phyloP scores from a whole-genome alignment of 495 filamentous ascomycete genomes.

The Penicillium samsonianum region DNA sequence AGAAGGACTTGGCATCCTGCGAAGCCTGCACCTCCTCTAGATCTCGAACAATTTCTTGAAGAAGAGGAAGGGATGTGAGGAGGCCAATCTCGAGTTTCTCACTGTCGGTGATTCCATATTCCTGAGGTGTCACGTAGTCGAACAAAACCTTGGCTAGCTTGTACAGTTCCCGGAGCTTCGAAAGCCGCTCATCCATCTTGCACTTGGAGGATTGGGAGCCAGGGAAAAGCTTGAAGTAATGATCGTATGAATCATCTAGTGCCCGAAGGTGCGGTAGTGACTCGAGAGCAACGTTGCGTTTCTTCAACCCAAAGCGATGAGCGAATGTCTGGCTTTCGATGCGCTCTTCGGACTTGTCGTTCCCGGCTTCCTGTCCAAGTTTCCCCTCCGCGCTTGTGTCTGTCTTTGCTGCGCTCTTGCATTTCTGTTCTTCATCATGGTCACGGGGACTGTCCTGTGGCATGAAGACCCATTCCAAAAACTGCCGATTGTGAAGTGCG shows the following conservation, averaged over 20 bases:
- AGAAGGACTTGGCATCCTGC: slow-evolving; percentile 87
- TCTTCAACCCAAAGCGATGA: slow-evolving; percentile 52
- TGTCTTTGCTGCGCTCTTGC: slow-evolving; percentile 30
- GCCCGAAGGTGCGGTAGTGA: slow-evolving; percentile 47
- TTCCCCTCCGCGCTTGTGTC: slow-evolving; percentile 36
- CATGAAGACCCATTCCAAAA: slow-evolving; percentile 97
- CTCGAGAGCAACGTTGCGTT: slow-evolving; percentile 42
- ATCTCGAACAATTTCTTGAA: slow-evolving; percentile 94
- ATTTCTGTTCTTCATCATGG: slow-evolving; percentile 56
- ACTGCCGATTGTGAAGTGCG: slow-evolving; percentile 92
- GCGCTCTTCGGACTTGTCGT: slow-evolving; percentile 38
- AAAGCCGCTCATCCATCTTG: slow-evolving; percentile 80
- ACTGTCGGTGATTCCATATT: slow-evolving; percentile 90
- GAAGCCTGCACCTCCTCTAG: slow-evolving; percentile 97
- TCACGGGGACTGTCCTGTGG: slow-evolving; percentile 67
- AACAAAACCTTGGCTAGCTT: slow-evolving; percentile 91
- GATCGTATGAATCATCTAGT: slow-evolving; percentile 53
- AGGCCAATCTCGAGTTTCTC: slow-evolving; percentile 98
- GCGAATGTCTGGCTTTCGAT: slow-evolving; percentile 42
- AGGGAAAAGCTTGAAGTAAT: slow-evolving; percentile 86
- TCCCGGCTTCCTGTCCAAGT: slow-evolving; percentile 22
- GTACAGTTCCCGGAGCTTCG: slow-evolving; percentile 88
- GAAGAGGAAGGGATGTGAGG: slow-evolving; percentile 84
- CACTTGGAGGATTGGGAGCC: slow-evolving; percentile 75
- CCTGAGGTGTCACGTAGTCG: slow-evolving; percentile 97